A percentile compares a stretch with the other conserved stretches of the same genome.
Conservation (phyloP, 1,284 basidiomycete genomes). For the Paramarasmius palmivorus region DNA sequence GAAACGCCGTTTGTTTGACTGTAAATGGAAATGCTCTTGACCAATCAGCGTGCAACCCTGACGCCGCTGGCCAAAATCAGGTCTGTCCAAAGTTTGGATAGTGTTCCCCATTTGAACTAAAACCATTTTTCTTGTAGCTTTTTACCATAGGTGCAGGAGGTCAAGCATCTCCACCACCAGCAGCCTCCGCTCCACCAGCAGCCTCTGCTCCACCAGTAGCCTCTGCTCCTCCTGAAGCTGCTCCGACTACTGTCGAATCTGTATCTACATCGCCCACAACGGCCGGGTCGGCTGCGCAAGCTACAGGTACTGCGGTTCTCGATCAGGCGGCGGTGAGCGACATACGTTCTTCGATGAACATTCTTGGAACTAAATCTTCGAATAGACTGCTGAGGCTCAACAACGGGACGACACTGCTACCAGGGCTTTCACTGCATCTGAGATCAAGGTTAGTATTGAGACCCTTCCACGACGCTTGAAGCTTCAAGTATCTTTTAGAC, state of each 20-base stretch:
- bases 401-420: conserved; percentile 19
- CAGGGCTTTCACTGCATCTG: conserved; percentile 15
- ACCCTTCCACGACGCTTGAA: too few species aligned
- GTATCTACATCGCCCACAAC: background rate
- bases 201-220: background rate
- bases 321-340: background rate
- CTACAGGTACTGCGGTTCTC: background rate
- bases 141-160: background rate
- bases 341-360: background rate
- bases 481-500: conserved; percentile 9
- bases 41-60: conserved; percentile 12
- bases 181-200: background rate
- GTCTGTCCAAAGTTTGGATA: background rate
- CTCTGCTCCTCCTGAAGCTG: background rate
- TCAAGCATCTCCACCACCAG: background rate
- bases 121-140: background rate
- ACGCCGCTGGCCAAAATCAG: background rate
- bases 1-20: conserved; percentile 16
- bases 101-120: too few species aligned
- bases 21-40: conserved; percentile 15
- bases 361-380: background rate
- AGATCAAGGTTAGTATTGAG: conserved; percentile 14
- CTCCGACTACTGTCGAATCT: background rate
- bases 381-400: background rate
- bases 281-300: background rate